These are phyloP conservation scores for Multifurca ochricompacta DNA, from an alignment of 768 basidiomycete genomes.

Conservation along the genomic window DNA sequence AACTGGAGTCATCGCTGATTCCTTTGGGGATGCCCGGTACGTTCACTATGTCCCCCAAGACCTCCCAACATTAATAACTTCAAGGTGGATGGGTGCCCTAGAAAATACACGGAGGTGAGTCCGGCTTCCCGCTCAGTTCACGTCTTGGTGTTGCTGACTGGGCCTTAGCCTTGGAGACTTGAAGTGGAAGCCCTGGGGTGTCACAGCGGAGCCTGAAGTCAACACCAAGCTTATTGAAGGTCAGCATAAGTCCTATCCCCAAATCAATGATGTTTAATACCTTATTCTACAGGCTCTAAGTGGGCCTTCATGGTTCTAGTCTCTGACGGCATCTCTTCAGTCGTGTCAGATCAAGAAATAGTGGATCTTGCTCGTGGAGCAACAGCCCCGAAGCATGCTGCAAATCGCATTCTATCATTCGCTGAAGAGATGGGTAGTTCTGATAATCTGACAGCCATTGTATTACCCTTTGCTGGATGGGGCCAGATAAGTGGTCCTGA, in stretches of 20 bases:
- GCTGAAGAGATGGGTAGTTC: conserved; percentile 82
- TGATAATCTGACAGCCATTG: conserved; percentile 88
- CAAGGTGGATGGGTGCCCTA: conserved; percentile 90
- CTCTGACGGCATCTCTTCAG: conserved; percentile 91
- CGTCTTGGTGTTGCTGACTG: not conserved
- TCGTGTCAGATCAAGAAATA: conserved; percentile 90
- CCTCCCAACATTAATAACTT: not conserved
- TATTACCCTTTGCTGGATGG: conserved; percentile 92
- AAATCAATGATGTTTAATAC: not conserved
- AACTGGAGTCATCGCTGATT: conserved; percentile 82
- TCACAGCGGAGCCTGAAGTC: conserved; percentile 91
- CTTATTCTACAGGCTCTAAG: conserved; percentile 47
- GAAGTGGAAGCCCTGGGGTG: conserved; percentile 81
- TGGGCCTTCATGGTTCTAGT: conserved; percentile 84
- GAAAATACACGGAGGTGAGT: conserved; percentile 84
- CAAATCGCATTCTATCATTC: conserved; percentile 73
- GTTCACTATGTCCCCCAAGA: conserved; percentile 9
- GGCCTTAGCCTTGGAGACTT: conserved; percentile 72
- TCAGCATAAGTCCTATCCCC: conserved; percentile 26
- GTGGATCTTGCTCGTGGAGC: conserved; percentile 78
- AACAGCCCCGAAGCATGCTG: conserved; percentile 68
- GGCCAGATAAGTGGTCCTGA: conserved; percentile 74
- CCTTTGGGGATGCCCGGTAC: conserved; percentile 86
- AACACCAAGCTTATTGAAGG: conserved; percentile 68
- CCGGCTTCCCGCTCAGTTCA: conserved; percentile 4